Base-by-base conservation (phyloP, 2,329 filamentous ascomycete genomes). In the Alternaria sp. region DNA sequence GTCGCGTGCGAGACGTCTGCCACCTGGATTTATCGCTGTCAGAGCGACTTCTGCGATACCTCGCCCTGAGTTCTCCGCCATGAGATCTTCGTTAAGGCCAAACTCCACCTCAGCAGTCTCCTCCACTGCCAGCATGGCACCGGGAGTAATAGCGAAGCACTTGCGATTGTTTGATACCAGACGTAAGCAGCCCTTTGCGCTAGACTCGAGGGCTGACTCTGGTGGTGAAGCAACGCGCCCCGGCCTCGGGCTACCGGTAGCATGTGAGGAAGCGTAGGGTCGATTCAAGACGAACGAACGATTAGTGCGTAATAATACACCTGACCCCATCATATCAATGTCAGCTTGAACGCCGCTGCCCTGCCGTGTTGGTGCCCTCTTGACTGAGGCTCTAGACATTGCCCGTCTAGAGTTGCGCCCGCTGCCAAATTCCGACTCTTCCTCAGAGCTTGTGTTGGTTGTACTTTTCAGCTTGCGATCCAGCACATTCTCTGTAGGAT, bases 121-220 rank as follows among this genome's bases (percentile, higher is more conserved):
- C 78, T 98, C 95, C 1, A 98, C 86, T 62, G 95, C 94, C 28
- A 96, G 85, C 86, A 97, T 95, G 72, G 96, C 92, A 37, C 95
- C 81, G 5, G 94, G 86, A 42, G 83, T 84, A 48, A 88, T 81
- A 6, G 83, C 83, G 31, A 86, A 83, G 61, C 86, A 88, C 54
- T 79, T 79, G 51, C 82, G 79, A 60, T 84, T 83, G 31, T 81
- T 85, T 1, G 81, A 79, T n/a, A 79, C 75, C n/a, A 88, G 75
- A 21, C 82, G 80, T 51, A 89, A 80, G 44, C 67, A 78, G 36
- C 69, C 68, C 13, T 60, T 66, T 2, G 69, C 49, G n/a, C 63
- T 61, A 5, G 70, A 66, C 24, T 76, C 73, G 26, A 72, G 66
- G 3, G 75, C 76, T 3, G 77, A 79, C 14, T 77, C 76, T 9